These are phyloP conservation scores for Leptographium radiaticola DNA, from an alignment of 2,329 filamentous ascomycete genomes.

Conservation along the genomic window DNA sequence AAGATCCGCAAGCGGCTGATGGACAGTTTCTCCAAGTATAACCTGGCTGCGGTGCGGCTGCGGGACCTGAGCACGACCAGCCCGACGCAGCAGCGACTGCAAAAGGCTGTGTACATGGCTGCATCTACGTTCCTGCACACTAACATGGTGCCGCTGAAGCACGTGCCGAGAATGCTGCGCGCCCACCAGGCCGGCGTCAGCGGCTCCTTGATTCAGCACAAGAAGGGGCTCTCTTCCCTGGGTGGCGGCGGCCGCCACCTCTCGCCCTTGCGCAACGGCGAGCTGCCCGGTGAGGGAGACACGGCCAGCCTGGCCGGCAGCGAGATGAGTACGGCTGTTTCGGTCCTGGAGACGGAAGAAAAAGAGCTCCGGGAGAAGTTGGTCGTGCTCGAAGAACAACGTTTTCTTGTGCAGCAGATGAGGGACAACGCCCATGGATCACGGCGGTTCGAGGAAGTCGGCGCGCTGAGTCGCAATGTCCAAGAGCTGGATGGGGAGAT, in stretches of 20 bases:
- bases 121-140: conserved; percentile 74
- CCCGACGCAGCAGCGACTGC: conserved; percentile 58
- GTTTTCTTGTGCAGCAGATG: conserved; percentile 81
- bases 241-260: conserved; percentile 13
- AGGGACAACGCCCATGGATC: conserved; percentile 62
- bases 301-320: conserved; percentile 33
- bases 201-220: conserved; percentile 10
- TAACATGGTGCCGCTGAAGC: conserved; percentile 81
- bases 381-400: conserved; percentile 81
- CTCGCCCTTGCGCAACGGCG: conserved; percentile 33
- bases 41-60: conserved; percentile 66
- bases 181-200: conserved; percentile 19
- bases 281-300: conserved; percentile 28
- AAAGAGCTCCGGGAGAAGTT: conserved; percentile 67
- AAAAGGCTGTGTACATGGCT: conserved; percentile 70
- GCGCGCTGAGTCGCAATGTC: conserved; percentile 63
- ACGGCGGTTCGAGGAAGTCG: conserved; percentile 75
- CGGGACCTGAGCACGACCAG: conserved; percentile 65
- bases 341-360: conserved; percentile 64
- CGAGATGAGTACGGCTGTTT: conserved; percentile 40
- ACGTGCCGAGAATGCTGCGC: conserved; percentile 52
- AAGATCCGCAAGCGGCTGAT: conserved; percentile 84
- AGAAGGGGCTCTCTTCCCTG: conserved; percentile 16
- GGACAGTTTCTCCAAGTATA: conserved; percentile 81
- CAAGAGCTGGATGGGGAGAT: conserved; percentile 77